Evolutionary conservation across 805 yeast species (phyloP), one percentile per base, ranked within the genome.

Genomic region (Alloascoidea hylecoeti): DNA sequence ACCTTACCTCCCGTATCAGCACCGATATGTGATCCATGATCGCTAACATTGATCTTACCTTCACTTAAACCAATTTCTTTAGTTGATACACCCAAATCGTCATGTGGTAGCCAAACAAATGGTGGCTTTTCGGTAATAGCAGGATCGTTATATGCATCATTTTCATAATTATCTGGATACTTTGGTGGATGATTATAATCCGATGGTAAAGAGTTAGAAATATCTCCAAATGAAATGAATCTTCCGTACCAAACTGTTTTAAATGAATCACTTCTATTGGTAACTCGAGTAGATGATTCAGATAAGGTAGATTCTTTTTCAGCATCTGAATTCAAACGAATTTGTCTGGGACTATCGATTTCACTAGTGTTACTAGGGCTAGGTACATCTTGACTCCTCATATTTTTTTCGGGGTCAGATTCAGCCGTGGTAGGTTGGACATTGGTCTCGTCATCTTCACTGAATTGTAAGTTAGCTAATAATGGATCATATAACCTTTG

Each of bases 21-120:
- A 23, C 13, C 9, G n/a, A 63, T 68, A 3, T 57, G 53, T 4
- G 92, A 76, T 46, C 70, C 64, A 14, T 62, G 74, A 49, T 79
- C 78, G 33, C 64, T 58, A 4, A 76, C 75, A 41, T 64, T 64
- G 16, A 78, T 70, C 36, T 63, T 63, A 18, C 70, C 74, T n/a
- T 64, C 55, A 9, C 81, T 75, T 44, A 66, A 66, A 27, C 60
- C 60, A 44, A 75, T 68, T 50, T 78, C 76, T 41, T 68, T 64
- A 37, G 68, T 67, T 14, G 82, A 68, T 39, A 82, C 63, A 3
- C 92, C 89, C 61, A 75, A 57, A 4, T 68, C 60, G 55, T 82
- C 94, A 46, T 61, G 68, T 34, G 80, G 74, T 43, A 80, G 61
- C 94, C 94, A 82, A 37, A 79, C 61, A 40, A 68, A 68, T 18